Evolutionary conservation across 306 rosid species (phyloP).

Genomic region (Inga leiocalycina): DNA sequence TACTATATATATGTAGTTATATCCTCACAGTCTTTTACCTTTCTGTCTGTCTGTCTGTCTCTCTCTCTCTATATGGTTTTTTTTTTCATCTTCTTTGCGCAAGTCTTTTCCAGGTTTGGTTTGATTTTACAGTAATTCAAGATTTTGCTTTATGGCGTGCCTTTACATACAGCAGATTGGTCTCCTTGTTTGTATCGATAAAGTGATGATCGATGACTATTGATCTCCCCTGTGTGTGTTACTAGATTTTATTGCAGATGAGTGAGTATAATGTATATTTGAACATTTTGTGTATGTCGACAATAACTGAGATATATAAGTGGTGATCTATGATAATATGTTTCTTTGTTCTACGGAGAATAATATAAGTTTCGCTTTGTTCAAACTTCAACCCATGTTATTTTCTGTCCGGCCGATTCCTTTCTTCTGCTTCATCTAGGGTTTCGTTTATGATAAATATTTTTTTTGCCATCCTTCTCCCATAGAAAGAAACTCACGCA

Average conservation of each 20-base stretch:
- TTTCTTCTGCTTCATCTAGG: background rate
- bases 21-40: background rate
- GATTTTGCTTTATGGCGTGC: slow-evolving; percentile 28
- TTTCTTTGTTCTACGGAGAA: background rate
- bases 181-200: slow-evolving; percentile 12
- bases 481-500: too few relatives aligned
- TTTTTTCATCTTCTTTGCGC: background rate
- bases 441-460: background rate
- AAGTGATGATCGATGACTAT: background rate
- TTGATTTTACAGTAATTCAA: slow-evolving; percentile 31
- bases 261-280: background rate
- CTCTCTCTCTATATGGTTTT: background rate
- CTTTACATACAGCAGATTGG: slow-evolving; percentile 7
- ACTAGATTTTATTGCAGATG: background rate
- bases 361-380: background rate
- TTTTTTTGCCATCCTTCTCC: too few relatives aligned
- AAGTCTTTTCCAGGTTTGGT: background rate
- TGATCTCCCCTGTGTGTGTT: background rate
- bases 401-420: background rate
- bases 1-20: slow-evolving; percentile 32
- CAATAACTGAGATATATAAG: background rate
- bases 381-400: background rate
- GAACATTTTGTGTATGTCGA: slow-evolving; percentile 8
- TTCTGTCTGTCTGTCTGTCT: slow-evolving; percentile 17
- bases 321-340: background rate